These are phyloP conservation scores for Pseudocercospora fijiensis DNA, from an alignment of 2,329 filamentous ascomycete genomes.

Conservation along the genomic window DNA sequence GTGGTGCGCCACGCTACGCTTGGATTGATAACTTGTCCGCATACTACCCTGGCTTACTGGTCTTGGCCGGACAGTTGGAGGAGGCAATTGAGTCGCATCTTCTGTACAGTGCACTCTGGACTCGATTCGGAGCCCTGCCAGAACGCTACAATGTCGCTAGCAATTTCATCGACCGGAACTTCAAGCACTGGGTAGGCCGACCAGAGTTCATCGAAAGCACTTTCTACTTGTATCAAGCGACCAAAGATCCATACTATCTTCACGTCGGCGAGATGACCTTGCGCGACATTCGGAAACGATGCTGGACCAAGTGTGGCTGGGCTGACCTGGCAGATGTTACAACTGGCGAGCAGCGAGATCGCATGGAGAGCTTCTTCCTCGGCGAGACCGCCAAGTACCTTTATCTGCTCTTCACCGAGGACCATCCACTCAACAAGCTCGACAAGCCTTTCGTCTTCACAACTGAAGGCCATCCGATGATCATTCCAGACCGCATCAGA, in stretches of 20 bases:
- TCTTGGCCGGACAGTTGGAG: slow-evolving; percentile 82
- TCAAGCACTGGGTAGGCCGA: slow-evolving; percentile 92
- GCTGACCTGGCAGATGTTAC: slow-evolving; percentile 66
- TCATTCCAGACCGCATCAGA: slow-evolving; percentile 55
- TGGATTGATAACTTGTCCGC: slow-evolving; percentile 97
- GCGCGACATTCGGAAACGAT: slow-evolving; percentile 80
- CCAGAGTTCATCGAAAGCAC: slow-evolving; percentile 97
- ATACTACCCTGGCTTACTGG: slow-evolving; percentile 87
- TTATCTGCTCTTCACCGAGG: slow-evolving; percentile 82
- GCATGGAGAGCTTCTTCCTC: slow-evolving; percentile 98
- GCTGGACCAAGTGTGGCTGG: slow-evolving; percentile 91
- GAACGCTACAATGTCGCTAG: slow-evolving; percentile 74
- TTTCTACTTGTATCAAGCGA: slow-evolving; percentile 92
- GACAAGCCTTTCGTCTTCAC: slow-evolving; percentile 91
- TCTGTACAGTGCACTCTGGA: slow-evolving; percentile 91
- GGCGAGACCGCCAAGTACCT: slow-evolving; percentile 96
- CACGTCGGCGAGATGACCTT: slow-evolving; percentile 95
- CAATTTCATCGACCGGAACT: slow-evolving; percentile 77
- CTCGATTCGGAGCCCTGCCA: slow-evolving; percentile 86
- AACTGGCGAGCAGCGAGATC: slow-evolving; percentile 79
- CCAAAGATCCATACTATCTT: slow-evolving; percentile 92
- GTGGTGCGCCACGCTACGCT: slow-evolving; percentile 81
- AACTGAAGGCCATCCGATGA: slow-evolving; percentile 89
- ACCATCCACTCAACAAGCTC: slow-evolving; percentile 81
- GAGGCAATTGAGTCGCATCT: slow-evolving; percentile 89